phyloP scores from a whole-genome alignment of 1,139 yeast genomes.

The Pichia sp. region DNA sequence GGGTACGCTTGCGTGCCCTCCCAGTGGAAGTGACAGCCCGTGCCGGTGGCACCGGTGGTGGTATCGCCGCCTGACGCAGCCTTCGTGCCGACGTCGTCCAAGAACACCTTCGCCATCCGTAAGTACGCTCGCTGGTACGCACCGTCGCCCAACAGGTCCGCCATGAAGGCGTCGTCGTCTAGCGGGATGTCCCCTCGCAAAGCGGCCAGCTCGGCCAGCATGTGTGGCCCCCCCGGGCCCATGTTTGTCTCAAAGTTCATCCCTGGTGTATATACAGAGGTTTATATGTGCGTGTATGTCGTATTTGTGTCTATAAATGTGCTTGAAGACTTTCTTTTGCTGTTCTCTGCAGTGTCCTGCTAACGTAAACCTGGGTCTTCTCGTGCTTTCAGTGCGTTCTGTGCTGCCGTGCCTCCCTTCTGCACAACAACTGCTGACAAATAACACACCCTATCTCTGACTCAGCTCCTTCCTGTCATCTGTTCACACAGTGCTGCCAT shows the following conservation, averaged over 20 bases:
- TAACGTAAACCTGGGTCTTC: no score
- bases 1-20: no score
- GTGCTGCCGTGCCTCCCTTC: no score
- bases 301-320: no score
- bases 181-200: not conserved
- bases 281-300: no score
- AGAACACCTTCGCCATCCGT: not conserved
- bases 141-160: not conserved
- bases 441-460: not conserved
- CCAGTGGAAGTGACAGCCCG: no score
- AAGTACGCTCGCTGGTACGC: not conserved
- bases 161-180: not conserved
- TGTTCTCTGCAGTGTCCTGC: not conserved
- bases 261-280: not conserved
- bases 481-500: no score
- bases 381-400: no score
- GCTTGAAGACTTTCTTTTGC: not conserved
- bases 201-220: not conserved
- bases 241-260: not conserved
- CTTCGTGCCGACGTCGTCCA: not conserved
- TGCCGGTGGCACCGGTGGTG: not conserved
- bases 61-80: not conserved
- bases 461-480: not conserved
- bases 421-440: not conserved
- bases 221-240: not conserved